Evolutionary conservation across 495 filamentous ascomycete species (phyloP).

Genomic region (Extremus antarcticus): DNA sequence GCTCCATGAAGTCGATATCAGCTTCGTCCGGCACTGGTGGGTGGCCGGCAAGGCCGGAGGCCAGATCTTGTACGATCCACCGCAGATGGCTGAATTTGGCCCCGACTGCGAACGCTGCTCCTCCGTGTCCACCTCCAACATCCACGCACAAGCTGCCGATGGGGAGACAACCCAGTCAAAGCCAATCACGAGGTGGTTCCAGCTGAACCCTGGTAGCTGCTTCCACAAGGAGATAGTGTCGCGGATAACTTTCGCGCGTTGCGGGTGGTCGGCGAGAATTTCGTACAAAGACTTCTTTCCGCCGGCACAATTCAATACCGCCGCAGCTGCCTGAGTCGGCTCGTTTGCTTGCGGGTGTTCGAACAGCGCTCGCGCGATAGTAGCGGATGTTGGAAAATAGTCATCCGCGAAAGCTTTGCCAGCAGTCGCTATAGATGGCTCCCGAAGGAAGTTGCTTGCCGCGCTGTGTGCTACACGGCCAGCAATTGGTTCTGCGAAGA

Average conservation of each 20-base stretch:
- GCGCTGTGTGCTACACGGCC: slow-evolving; percentile 21
- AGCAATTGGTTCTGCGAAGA: slow-evolving; percentile 21
- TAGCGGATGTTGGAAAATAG: neutral
- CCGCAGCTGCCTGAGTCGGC: neutral
- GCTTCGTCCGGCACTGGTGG: neutral
- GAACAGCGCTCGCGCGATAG: neutral
- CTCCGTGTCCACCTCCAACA: slow-evolving; percentile 8
- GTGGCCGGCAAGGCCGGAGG: neutral
- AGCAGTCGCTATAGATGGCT: neutral
- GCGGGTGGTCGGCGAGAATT: slow-evolving; percentile 14
- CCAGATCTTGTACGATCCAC: slow-evolving; percentile 7
- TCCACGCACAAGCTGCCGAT: neutral
- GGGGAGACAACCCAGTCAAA: neutral
- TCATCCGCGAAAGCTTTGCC: neutral
- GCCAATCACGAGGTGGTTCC: neutral
- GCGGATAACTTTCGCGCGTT: slow-evolving; percentile 35
- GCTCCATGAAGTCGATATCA: slow-evolving; percentile 28
- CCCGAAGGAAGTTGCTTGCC: slow-evolving; percentile 4
- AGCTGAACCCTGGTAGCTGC: neutral
- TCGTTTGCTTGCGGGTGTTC: neutral
- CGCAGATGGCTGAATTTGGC: neutral
- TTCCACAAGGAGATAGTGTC: slow-evolving; percentile 35
- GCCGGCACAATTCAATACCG: neutral
- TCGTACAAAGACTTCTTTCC: slow-evolving; percentile 13
- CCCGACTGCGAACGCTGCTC: neutral